Evolutionary conservation across 768 basidiomycete genomes (phyloP).

Genomic region (Leucogyrophana mollusca): DNA sequence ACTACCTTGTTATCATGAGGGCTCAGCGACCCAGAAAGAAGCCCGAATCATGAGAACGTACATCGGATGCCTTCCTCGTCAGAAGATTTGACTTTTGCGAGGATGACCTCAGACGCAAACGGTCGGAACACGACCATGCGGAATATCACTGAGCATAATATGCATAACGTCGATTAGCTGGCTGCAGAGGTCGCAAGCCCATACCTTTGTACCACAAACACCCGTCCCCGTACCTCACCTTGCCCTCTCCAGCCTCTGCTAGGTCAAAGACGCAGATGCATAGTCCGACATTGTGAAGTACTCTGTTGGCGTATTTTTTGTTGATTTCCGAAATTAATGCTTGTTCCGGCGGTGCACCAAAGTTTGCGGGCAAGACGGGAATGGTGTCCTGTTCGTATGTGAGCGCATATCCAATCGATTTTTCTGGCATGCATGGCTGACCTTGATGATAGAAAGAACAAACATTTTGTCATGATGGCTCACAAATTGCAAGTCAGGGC

Average conservation of each 20-base stretch:
- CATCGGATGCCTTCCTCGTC: conserved; percentile 84
- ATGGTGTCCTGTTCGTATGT: conserved; percentile 72
- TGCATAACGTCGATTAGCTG: conserved; percentile 1
- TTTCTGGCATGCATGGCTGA: not conserved
- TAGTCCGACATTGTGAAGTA: conserved; percentile 88
- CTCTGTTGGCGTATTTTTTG: conserved; percentile 92
- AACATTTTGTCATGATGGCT: conserved; percentile 34
- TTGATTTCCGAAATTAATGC: conserved; percentile 86
- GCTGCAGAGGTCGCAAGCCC: conserved; percentile 11
- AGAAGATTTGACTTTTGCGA: conserved; percentile 86
- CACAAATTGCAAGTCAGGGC: too few species aligned
- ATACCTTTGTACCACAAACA: conserved; percentile 92
- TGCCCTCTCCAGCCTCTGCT: conserved; percentile 83
- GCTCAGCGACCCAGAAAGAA: not conserved
- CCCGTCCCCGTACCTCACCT: conserved; percentile 92
- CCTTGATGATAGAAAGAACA: conserved; percentile 45
- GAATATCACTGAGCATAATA: conserved; percentile 64
- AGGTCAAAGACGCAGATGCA: conserved; percentile 91
- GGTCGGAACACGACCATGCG: conserved; percentile 90
- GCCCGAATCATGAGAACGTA: conserved; percentile 35
- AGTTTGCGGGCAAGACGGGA: conserved; percentile 84
- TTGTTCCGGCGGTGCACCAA: conserved; percentile 72
- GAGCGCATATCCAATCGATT: not conserved
- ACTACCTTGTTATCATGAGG: conserved; percentile 43
- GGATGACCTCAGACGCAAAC: conserved; percentile 84